Conservation (phyloP, 1,139 yeast genomes). For the Nematodospora anomalae region DNA sequence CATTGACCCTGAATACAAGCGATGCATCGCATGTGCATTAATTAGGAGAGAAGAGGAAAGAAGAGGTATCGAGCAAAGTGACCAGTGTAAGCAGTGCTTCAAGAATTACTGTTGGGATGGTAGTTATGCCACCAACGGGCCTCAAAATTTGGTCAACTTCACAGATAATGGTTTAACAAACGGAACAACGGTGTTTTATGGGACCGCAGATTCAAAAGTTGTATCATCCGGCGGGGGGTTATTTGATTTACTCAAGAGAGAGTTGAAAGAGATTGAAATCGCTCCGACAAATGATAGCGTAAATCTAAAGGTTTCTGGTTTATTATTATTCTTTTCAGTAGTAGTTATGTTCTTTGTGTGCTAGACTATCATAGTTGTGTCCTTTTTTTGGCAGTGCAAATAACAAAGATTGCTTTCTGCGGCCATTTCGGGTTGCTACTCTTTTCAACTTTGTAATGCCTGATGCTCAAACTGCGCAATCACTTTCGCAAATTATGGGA, state of each 20-base stretch:
- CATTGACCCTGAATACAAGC: slow-evolving; percentile 67
- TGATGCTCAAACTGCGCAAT: background rate
- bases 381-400: background rate
- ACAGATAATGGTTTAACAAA: slow-evolving; percentile 32
- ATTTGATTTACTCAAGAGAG: slow-evolving; percentile 7
- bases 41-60: slow-evolving; percentile 82
- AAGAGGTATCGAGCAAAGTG: slow-evolving; percentile 57
- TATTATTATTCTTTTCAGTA: slow-evolving; percentile 1
- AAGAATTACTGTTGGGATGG: slow-evolving; percentile 84
- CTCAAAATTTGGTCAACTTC: slow-evolving; percentile 22
- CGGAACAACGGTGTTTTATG: slow-evolving; percentile 17
- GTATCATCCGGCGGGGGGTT: slow-evolving; percentile 1
- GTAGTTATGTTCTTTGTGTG: background rate
- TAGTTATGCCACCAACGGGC: slow-evolving; percentile 14
- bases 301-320: background rate
- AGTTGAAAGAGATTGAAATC: background rate
- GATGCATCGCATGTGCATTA: slow-evolving; percentile 87
- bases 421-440: background rate
- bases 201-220: slow-evolving; percentile 3
- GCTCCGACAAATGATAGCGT: background rate
- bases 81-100: slow-evolving; percentile 74
- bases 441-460: background rate
- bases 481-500: no score
- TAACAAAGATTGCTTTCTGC: no score
- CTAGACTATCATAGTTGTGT: background rate